Conservation (phyloP, 1,284 basidiomycete species). For the Mrakiaceae sp. region DNA sequence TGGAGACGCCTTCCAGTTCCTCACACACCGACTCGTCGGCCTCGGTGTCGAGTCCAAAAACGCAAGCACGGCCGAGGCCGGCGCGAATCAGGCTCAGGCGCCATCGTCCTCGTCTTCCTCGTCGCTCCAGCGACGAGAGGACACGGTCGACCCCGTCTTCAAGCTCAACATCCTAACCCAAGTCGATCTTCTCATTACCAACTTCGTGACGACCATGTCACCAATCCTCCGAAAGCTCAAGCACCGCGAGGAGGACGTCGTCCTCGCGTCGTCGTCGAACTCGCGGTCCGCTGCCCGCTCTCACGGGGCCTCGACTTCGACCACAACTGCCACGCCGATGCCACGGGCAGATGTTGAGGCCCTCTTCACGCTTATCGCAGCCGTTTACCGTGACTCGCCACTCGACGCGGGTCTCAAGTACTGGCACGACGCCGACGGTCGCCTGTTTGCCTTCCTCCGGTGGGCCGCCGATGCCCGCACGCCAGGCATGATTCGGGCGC, state of each 20-base stretch:
- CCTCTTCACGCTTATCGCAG: conserved; percentile 68
- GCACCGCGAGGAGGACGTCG: conserved; percentile 76
- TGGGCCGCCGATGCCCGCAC: conserved; percentile 71
- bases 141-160: conserved; percentile 55
- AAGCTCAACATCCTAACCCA: conserved; percentile 50
- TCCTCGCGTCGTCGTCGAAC: conserved; percentile 42
- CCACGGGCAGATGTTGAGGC: conserved; percentile 73
- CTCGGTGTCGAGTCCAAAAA: conserved; percentile 23
- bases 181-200: conserved; percentile 60
- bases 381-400: conserved; percentile 52
- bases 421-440: conserved; percentile 51
- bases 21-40: conserved; percentile 40
- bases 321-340: conserved; percentile 38
- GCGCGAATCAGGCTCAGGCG: conserved; percentile 25
- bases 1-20: conserved; percentile 69
- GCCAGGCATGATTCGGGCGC: conserved; percentile 55
- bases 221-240: conserved; percentile 83
- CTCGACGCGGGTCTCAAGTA: conserved; percentile 67
- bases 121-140: conserved; percentile 29
- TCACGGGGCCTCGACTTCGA: conserved; percentile 32
- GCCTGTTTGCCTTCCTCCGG: conserved; percentile 51
- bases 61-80: conserved; percentile 20
- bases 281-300: neutral
- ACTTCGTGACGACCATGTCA: conserved; percentile 64
- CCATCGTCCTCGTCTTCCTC: conserved; percentile 4